phyloP scores from a whole-genome alignment of 2,329 filamentous ascomycete species.

The Botrytis porri region DNA sequence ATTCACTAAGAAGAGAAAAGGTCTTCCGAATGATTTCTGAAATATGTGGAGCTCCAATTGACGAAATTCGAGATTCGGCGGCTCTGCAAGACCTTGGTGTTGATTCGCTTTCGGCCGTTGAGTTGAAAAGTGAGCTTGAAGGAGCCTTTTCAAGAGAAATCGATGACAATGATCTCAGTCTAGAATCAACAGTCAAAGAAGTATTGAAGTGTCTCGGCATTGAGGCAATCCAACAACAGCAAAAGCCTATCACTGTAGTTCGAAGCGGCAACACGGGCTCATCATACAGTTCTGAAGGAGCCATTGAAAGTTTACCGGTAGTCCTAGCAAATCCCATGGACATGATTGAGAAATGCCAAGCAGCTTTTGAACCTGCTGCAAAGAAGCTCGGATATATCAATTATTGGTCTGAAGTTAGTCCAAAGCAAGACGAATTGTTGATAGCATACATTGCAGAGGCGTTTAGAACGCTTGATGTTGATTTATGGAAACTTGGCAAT shows the following conservation, averaged over 20 bases:
- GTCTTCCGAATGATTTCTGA: not conserved
- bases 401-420: not conserved
- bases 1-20: not conserved
- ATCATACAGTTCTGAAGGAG: too few relatives aligned
- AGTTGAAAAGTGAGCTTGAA: constrained; percentile 3
- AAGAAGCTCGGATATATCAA: constrained; percentile 1
- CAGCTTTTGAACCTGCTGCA: not conserved
- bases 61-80: not conserved
- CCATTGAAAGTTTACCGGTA: not conserved
- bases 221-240: not conserved
- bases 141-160: not conserved
- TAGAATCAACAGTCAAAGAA: constrained; percentile 8
- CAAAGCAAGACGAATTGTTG: constrained; percentile 3
- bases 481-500: constrained; percentile 23
- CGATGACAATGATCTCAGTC: not conserved
- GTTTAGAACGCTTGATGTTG: constrained; percentile 34
- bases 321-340: not conserved
- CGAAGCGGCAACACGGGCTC: not conserved
- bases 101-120: constrained; percentile 4
- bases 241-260: not conserved
- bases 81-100: constrained; percentile 4
- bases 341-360: not conserved
- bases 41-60: not conserved
- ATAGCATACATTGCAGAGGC: constrained; percentile 36
- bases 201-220: not conserved